phyloP scores from a whole-genome alignment of 139 green algal species.

The Chlamydomonas applanata region DNA sequence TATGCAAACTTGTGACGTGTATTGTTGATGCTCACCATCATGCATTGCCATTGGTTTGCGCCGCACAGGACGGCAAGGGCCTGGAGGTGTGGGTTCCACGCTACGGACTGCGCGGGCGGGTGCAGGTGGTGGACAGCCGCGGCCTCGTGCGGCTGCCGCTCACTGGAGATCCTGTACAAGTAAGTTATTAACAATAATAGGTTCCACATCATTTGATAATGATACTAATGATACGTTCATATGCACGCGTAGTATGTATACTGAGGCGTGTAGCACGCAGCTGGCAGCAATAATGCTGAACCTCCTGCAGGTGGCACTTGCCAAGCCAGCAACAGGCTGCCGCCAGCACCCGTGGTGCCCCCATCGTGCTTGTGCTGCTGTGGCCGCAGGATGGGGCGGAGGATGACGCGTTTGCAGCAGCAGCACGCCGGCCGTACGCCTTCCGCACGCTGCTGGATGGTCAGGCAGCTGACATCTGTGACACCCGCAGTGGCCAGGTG shows the following conservation, averaged over 20 bases:
- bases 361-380: not conserved
- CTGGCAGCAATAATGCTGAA: too few species aligned
- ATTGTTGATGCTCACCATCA: not conserved
- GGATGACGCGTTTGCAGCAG: not conserved
- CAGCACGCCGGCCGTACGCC: not conserved
- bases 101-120: conserved; percentile 46
- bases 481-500: not conserved
- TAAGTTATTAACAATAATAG: not conserved
- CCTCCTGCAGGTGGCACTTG: not conserved
- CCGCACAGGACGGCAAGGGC: not conserved
- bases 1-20: too few species aligned
- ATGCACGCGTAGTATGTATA: not conserved
- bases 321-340: not conserved
- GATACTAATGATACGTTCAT: not conserved
- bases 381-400: not conserved
- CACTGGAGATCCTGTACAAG: not conserved
- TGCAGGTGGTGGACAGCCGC: conserved; percentile 44
- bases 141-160: conserved; percentile 36
- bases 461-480: conserved; percentile 1
- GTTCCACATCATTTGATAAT: not conserved
- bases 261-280: too few species aligned
- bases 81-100: conserved; percentile 60
- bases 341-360: not conserved
- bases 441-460: not conserved
- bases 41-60: not conserved